Percentiles rank a stretch among this genome's conserved stretches.
Evolutionary conservation across 306 rosid species (phyloP).

Genomic region (Vachellia collinsii): DNA sequence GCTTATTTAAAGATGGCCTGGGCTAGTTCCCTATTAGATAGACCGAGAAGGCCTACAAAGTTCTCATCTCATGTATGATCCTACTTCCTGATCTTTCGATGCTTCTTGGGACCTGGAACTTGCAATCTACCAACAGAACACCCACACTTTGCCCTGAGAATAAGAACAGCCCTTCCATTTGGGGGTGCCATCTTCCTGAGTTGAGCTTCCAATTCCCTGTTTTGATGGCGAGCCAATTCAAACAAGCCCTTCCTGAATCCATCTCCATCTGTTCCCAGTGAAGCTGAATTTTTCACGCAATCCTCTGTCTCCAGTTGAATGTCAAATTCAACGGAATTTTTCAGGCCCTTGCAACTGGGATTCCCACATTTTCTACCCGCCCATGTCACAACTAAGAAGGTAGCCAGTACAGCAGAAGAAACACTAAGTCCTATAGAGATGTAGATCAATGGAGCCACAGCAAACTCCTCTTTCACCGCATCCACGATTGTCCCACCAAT

Average conservation of each 20-base stretch:
- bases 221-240: conserved; percentile 83
- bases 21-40: conserved; percentile 40
- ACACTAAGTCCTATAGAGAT: conserved; percentile 64
- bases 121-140: conserved; percentile 97
- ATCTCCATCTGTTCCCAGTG: conserved; percentile 43
- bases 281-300: conserved; percentile 75
- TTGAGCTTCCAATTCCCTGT: conserved; percentile 84
- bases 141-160: conserved; percentile 87
- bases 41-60: conserved; percentile 50
- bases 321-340: conserved; percentile 84
- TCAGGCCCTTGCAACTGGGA: conserved; percentile 77
- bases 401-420: conserved; percentile 64
- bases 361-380: conserved; percentile 78
- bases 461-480: conserved; percentile 67
- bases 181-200: conserved; percentile 95
- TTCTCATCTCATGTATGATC: conserved; percentile 11
- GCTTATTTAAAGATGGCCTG: conserved; percentile 65
- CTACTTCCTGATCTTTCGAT: conserved; percentile 80
- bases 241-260: conserved; percentile 76
- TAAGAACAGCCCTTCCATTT: conserved; percentile 85
- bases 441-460: conserved; percentile 70
- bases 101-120: conserved; percentile 83
- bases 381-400: conserved; percentile 65
- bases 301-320: conserved; percentile 97
- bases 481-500: conserved; percentile 44